Percentiles rank a stretch among this genome's conserved stretches.
phyloP scores from a whole-genome alignment of 768 basidiomycete genomes.

The Boletus rufocinnamomeus region DNA sequence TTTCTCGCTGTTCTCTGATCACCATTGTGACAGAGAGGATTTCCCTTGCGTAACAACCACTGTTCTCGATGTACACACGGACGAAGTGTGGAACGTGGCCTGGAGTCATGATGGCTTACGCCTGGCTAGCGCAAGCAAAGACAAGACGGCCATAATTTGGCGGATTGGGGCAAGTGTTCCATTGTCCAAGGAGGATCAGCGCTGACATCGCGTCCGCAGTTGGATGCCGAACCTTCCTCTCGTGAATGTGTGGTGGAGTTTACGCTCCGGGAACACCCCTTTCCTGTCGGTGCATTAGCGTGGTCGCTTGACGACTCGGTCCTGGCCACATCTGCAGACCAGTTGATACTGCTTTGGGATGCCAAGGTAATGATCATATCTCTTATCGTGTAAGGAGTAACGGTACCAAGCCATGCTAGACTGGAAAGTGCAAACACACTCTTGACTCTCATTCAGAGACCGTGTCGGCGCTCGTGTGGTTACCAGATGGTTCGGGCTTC shows the following conservation, averaged over 20 bases:
- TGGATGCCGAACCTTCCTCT: slow-evolving; percentile 48
- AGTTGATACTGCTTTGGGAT: slow-evolving; percentile 87
- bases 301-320: slow-evolving; percentile 92
- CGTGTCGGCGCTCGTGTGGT: slow-evolving; percentile 85
- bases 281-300: slow-evolving; percentile 77
- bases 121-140: slow-evolving; percentile 87
- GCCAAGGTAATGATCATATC: slow-evolving; percentile 58
- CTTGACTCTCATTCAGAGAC: slow-evolving; percentile 76
- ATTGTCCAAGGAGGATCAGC: slow-evolving; percentile 5
- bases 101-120: slow-evolving; percentile 91
- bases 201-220: slow-evolving; percentile 32
- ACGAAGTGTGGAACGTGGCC: slow-evolving; percentile 95
- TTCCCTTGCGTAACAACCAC: slow-evolving; percentile 89
- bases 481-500: slow-evolving; percentile 87
- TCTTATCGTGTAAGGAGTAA: not conserved
- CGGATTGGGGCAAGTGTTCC: slow-evolving; percentile 63
- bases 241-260: slow-evolving; percentile 62
- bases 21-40: slow-evolving; percentile 72
- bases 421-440: slow-evolving; percentile 66
- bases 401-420: slow-evolving; percentile 45
- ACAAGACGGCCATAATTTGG: slow-evolving; percentile 90
- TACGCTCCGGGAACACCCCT: slow-evolving; percentile 74
- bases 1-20: slow-evolving; percentile 87
- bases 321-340: slow-evolving; percentile 82
- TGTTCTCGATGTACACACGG: slow-evolving; percentile 80